Conservation (phyloP, 768 basidiomycete genomes). For the Boletus sp. region DNA sequence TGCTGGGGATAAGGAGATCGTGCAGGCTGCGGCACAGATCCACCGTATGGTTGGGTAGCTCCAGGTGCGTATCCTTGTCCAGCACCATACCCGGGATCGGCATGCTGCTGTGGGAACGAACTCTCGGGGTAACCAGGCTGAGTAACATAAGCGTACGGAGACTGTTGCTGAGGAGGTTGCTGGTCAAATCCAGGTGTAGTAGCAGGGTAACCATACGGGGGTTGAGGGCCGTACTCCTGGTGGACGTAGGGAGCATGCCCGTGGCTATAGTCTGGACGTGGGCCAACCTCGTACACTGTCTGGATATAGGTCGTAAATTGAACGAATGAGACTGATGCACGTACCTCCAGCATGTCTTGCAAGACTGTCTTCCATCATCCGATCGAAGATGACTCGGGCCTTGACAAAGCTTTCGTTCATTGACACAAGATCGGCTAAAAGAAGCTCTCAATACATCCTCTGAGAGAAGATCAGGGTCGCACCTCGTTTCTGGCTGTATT, state of each 20-base stretch:
- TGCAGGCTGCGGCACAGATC: constrained; percentile 26
- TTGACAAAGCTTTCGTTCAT: constrained; percentile 95
- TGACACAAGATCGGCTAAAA: constrained; percentile 81
- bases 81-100: constrained; percentile 21
- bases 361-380: constrained; percentile 90
- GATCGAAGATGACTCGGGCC: constrained; percentile 86
- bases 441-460: not conserved
- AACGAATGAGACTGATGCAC: constrained; percentile 12
- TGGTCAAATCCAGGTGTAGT: constrained; percentile 41
- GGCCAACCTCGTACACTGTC: constrained; percentile 52
- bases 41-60: constrained; percentile 22
- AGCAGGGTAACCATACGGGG: constrained; percentile 46
- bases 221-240: constrained; percentile 37
- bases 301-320: constrained; percentile 5
- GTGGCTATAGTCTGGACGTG: constrained; percentile 30
- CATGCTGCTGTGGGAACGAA: constrained; percentile 28
- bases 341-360: constrained; percentile 68
- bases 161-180: constrained; percentile 34
- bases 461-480: constrained; percentile 7
- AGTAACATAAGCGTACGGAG: constrained; percentile 26
- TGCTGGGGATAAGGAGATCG: constrained; percentile 34
- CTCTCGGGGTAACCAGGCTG: constrained; percentile 26
- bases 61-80: constrained; percentile 23
- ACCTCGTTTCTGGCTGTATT: constrained; percentile 93
- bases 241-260: constrained; percentile 27